Evolutionary conservation across 2,329 filamentous ascomycete genomes (phyloP).

Genomic region (Lomentospora prolificans): DNA sequence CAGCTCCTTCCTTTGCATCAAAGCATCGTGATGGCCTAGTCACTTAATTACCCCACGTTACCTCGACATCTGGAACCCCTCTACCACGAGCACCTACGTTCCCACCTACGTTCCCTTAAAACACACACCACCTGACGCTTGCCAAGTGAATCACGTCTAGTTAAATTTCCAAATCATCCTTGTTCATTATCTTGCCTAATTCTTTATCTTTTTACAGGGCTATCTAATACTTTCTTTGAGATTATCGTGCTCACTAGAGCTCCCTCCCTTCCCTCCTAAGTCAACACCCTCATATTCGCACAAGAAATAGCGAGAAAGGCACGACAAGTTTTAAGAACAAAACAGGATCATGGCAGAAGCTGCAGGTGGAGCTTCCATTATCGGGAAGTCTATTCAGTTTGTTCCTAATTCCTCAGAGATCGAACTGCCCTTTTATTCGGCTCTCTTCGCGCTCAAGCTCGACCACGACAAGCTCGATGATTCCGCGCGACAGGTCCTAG

Average conservation of each 20-base stretch:
- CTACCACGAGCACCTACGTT: not conserved
- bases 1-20: not conserved
- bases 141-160: not conserved
- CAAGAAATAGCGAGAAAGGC: not conserved
- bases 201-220: not conserved
- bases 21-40: not conserved
- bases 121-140: not conserved
- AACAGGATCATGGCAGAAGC: not conserved
- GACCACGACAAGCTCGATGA: conserved; percentile 96
- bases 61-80: not conserved
- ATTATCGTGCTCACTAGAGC: not conserved
- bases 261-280: not conserved
- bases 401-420: conserved; percentile 89
- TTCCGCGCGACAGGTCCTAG: conserved; percentile 75
- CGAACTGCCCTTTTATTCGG: conserved; percentile 88
- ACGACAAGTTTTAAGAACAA: too few relatives aligned
- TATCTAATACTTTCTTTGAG: not conserved
- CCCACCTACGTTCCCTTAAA: not conserved
- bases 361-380: conserved; percentile 3
- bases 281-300: not conserved
- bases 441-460: conserved; percentile 87
- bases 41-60: not conserved
- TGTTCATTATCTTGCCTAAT: not conserved
- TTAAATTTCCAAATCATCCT: not conserved
- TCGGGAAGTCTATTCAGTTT: conserved; percentile 46